Evolutionary conservation across 176 grass and related monocot genomes (phyloP), one percentile per base, ranked within the genome.

Genomic region (Stipa capillata): DNA sequence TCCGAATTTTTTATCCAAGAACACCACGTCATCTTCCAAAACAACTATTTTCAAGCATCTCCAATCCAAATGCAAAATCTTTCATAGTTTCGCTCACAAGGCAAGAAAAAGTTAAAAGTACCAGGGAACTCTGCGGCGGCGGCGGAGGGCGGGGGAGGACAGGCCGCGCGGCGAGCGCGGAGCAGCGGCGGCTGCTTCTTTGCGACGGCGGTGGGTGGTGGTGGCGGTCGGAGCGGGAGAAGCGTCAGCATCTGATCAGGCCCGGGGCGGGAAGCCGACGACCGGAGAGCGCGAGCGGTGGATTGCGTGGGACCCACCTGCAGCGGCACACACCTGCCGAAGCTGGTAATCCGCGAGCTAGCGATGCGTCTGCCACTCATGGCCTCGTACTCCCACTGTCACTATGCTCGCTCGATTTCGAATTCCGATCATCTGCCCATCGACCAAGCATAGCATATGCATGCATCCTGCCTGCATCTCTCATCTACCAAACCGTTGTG

Each of bases 51-150:
- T 25, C 9, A 61, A 59, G 21, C 55, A 39, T 31, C 31, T 58
- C 35, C 18, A 6, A 62, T 37, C 24, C 20, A 77, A 62, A 77
- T 57, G 57, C 14, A 11, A 58, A 75, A 8, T 29, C 2, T 69
- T 50, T 6, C 13, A 61, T n/a, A n/a, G n/a, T n/a, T n/a, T n/a
- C n/a, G n/a, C 20, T 13, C 2, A 27, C 15, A 41, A 13, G 3
- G 14, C 29, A 70, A 82, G 18, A 18, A 25, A 28, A 23, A 20
- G n/a, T n/a, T n/a, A n/a, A 9, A 60, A 17, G 43, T 89, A 85
- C 82, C 77, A 0, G 80, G 87, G 45, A 89, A 89, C 28, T 89
- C 77, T 5, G 85, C 65, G 36, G 85, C 47, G 74, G 86, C 57
- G 45, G 86, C 73, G 21, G 67, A 75, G 8, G 77, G 53, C 8